phyloP scores from a whole-genome alignment of 805 yeast genomes.

The Saccharomycopsis fodiens region DNA sequence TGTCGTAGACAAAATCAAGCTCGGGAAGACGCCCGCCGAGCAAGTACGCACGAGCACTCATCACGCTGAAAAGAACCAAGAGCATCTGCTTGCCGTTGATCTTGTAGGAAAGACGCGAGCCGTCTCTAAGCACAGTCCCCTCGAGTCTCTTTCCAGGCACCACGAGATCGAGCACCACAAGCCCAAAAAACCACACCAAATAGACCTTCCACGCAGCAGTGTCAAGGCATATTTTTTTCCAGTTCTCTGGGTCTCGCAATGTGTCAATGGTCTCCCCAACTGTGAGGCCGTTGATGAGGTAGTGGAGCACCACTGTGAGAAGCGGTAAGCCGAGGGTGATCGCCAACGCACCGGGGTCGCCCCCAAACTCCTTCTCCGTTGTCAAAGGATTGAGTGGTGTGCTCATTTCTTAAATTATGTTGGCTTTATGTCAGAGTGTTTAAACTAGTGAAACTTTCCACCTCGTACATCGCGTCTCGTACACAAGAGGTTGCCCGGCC shows the following conservation, averaged over 20 bases:
- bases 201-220: constrained; percentile 54
- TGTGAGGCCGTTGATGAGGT: constrained; percentile 41
- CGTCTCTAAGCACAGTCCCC: constrained; percentile 75
- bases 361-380: constrained; percentile 65
- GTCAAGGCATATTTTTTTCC: constrained; percentile 31
- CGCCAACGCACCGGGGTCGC: constrained; percentile 62
- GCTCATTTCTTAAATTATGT: background rate
- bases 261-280: constrained; percentile 30
- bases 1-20: constrained; percentile 63
- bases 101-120: constrained; percentile 59
- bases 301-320: constrained; percentile 47
- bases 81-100: constrained; percentile 68
- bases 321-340: constrained; percentile 63
- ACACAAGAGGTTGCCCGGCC: background rate
- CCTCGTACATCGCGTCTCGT: no score
- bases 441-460: no score
- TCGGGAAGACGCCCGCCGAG: constrained; percentile 64
- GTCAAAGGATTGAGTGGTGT: constrained; percentile 61
- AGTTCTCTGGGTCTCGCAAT: constrained; percentile 20
- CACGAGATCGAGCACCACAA: constrained; percentile 55
- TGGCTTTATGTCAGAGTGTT: background rate
- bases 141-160: constrained; percentile 56
- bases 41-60: constrained; percentile 45
- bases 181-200: constrained; percentile 59
- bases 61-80: constrained; percentile 29